Conservation (phyloP, 2,329 filamentous ascomycete genomes). For the Epichloe bromicola region DNA sequence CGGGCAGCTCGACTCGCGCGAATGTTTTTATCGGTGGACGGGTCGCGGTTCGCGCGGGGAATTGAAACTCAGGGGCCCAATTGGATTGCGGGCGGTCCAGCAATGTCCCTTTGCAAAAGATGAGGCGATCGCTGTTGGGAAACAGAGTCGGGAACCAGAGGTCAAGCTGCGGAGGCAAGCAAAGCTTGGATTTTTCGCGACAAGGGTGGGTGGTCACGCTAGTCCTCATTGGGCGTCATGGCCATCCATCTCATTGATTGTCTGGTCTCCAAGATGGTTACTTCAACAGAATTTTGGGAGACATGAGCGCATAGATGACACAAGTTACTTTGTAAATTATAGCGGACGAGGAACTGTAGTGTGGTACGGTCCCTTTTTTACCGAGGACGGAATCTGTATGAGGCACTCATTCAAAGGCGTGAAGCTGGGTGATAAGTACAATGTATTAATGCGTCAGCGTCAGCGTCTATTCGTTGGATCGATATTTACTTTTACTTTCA, state of each 20-base stretch:
- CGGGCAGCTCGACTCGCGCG: not conserved
- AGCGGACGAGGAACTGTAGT: too few species aligned
- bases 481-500: not conserved
- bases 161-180: slow-evolving; percentile 3
- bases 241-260: slow-evolving; percentile 8
- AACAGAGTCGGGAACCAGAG: not conserved
- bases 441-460: not conserved
- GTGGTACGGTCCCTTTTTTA: too few species aligned
- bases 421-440: not conserved
- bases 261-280: not conserved
- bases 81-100: not conserved
- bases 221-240: slow-evolving; percentile 21
- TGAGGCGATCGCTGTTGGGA: not conserved
- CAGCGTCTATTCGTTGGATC: not conserved
- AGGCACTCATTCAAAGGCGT: not conserved
- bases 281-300: not conserved
- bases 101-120: not conserved
- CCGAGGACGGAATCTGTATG: too few species aligned
- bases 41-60: not conserved
- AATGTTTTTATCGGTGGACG: not conserved
- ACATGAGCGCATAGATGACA: too few species aligned
- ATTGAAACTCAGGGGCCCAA: not conserved
- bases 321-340: too few species aligned
- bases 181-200: slow-evolving; percentile 7
- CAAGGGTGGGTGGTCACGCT: slow-evolving; percentile 13